Base-by-base conservation (phyloP, 75 land plant species). In the Chamaecyparis obtusa region DNA sequence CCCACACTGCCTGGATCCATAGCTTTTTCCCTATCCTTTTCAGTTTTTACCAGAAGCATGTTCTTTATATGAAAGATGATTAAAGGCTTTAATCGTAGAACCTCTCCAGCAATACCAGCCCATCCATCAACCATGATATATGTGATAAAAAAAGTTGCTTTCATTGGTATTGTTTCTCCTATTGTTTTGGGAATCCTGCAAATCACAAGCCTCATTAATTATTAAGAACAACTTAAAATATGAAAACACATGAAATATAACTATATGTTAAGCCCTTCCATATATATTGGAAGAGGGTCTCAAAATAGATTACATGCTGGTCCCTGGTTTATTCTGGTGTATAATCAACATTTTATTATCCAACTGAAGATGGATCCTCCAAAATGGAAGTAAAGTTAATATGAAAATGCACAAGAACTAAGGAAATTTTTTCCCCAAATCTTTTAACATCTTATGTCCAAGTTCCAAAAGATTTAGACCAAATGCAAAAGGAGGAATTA, bases 101-200 rank as follows among this genome's bases (percentile, higher is more conserved):
- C 89, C 84, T 96, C 97, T 54, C 90, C 94, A 75, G 97, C 95
- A 67, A 93, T 88, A 7, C 95, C 93, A 69, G 97, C 92, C 97
- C 97, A 96, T 79, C 97, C 97, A 89, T 96, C 97, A 84, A 96
- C 91, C 97, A 96, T 96, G 88, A 96, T 91, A 64, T 90, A 94
- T 8, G 94, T 93, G 87, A 94, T 94, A 88, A 94, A 94, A 88
- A 94, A 94, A 67, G 94, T 91, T 56, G 95, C 97, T 85, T 93
- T 94, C 90, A 80, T 77, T 13, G 94, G 94, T 69, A 96, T 92
- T 48, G 92, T 88, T 10, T 85, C 85, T 36, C 94, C 97, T 64
- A 96, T 88, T 43, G 89, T 91, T 72, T 64, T 85, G 30, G 94
- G 93, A 84, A 93, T 90, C 0, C 97, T 96, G 95, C 39, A 60